Percentiles rank a stretch among this genome's conserved stretches.
Evolutionary conservation across 768 basidiomycete species (phyloP).

Genomic region (Tulasnella sp.): DNA sequence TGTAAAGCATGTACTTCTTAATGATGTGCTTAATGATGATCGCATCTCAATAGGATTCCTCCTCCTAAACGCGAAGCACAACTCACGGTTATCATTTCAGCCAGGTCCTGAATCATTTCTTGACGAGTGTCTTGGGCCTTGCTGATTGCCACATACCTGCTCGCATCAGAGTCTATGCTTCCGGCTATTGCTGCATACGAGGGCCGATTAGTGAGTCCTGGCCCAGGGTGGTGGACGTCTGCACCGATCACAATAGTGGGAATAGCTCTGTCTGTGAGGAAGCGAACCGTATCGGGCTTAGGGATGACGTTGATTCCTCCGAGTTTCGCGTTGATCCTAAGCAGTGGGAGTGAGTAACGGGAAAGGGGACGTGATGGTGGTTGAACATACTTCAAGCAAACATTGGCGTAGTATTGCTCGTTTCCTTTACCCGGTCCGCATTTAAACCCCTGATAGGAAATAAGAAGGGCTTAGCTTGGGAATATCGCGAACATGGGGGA

Average conservation of each 20-base stretch:
- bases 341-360: background rate
- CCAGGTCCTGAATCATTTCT: slow-evolving; percentile 73
- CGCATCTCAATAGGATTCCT: background rate
- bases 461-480: slow-evolving; percentile 47
- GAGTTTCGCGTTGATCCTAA: slow-evolving; percentile 67
- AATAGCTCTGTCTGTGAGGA: slow-evolving; percentile 63
- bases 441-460: slow-evolving; percentile 40
- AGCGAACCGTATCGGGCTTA: slow-evolving; percentile 59
- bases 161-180: slow-evolving; percentile 70
- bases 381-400: slow-evolving; percentile 60
- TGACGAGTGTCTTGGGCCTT: slow-evolving; percentile 63
- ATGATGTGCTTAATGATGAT: slow-evolving; percentile 20
- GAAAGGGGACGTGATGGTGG: slow-evolving; percentile 12
- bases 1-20: slow-evolving; percentile 28
- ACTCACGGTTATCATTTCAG: slow-evolving; percentile 58
- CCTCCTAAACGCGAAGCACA: background rate
- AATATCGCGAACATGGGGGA: slow-evolving; percentile 32
- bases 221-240: slow-evolving; percentile 56
- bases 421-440: slow-evolving; percentile 41
- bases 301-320: slow-evolving; percentile 81
- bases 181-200: slow-evolving; percentile 79
- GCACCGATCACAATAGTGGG: slow-evolving; percentile 75
- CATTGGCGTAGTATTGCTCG: slow-evolving; percentile 76
- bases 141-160: slow-evolving; percentile 63
- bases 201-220: slow-evolving; percentile 71